phyloP scores from a whole-genome alignment of 2,329 filamentous ascomycete species.

The Metarhizium robertsii region DNA sequence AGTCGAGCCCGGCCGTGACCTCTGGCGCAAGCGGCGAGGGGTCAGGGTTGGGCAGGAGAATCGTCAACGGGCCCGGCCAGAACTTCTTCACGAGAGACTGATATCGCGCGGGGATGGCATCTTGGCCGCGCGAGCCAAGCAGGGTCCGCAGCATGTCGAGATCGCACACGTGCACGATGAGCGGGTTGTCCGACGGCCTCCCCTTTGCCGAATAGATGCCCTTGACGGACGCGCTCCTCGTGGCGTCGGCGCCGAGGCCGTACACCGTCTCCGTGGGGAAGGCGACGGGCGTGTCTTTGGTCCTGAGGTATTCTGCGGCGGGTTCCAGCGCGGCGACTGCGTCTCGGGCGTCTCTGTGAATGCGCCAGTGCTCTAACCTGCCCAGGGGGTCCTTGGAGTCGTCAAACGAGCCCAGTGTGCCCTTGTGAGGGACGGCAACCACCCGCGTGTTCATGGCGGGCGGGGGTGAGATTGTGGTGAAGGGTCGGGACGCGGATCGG shows the following conservation, averaged over 20 bases:
- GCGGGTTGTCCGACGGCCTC: conserved; percentile 83
- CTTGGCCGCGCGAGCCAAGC: conserved; percentile 28
- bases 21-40: conserved; percentile 70
- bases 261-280: conserved; percentile 99
- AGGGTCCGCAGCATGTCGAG: conserved; percentile 63
- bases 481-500: conserved; percentile 2
- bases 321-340: conserved; percentile 39
- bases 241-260: conserved; percentile 92
- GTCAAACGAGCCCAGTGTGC: conserved; percentile 25
- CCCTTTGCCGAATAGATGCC: conserved; percentile 93
- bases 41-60: conserved; percentile 71
- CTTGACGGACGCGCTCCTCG: conserved; percentile 68
- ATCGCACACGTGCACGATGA: conserved; percentile 87
- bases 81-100: conserved; percentile 67
- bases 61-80: conserved; percentile 92
- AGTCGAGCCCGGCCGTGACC: conserved; percentile 75
- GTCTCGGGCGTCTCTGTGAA: conserved; percentile 20
- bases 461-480: not conserved
- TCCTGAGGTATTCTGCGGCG: conserved; percentile 57
- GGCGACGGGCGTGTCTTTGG: conserved; percentile 67
- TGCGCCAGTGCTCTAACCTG: conserved; percentile 33
- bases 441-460: conserved; percentile 31
- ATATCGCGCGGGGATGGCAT: conserved; percentile 64
- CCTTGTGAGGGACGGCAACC: conserved; percentile 22
- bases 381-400: conserved; percentile 15